Percentiles rank a stretch among this genome's conserved stretches.
These are phyloP conservation scores for Quercus cerris DNA, from an alignment of 306 rosid genomes.

Conservation along the genomic window DNA sequence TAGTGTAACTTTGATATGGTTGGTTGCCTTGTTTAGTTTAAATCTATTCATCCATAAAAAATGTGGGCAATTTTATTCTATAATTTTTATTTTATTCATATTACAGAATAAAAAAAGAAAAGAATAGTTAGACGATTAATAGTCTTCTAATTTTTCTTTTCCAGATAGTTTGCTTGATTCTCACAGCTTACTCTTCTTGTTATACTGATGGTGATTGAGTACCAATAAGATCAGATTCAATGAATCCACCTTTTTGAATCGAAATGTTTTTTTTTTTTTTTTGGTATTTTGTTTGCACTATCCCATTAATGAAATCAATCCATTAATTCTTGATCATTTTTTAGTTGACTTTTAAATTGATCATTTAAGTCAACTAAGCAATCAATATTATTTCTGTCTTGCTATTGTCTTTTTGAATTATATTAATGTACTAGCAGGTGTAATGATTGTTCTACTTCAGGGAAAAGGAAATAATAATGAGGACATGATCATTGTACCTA, in stretches of 20 bases:
- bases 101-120: not conserved
- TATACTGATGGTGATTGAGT: not conserved
- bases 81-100: not conserved
- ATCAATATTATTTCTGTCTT: not conserved
- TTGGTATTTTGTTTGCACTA: not conserved
- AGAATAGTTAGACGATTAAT: not conserved
- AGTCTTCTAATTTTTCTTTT: not conserved
- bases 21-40: not conserved
- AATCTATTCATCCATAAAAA: not conserved
- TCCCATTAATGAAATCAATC: slow-evolving; percentile 4
- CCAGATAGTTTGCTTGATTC: not conserved
- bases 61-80: not conserved
- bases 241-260: slow-evolving; percentile 1
- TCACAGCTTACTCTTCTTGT: not conserved
- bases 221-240: slow-evolving; percentile 16
- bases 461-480: not conserved
- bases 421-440: not conserved
- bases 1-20: not conserved
- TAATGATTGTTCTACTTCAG: not conserved
- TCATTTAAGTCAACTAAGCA: slow-evolving; percentile 27
- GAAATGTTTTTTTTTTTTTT: not conserved
- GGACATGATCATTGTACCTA: not conserved
- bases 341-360: slow-evolving; percentile 16
- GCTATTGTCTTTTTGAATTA: not conserved
- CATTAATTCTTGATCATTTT: not conserved